Base-by-base conservation (phyloP, 2,329 filamentous ascomycete genomes). In the Cladobotryum protrusum region DNA sequence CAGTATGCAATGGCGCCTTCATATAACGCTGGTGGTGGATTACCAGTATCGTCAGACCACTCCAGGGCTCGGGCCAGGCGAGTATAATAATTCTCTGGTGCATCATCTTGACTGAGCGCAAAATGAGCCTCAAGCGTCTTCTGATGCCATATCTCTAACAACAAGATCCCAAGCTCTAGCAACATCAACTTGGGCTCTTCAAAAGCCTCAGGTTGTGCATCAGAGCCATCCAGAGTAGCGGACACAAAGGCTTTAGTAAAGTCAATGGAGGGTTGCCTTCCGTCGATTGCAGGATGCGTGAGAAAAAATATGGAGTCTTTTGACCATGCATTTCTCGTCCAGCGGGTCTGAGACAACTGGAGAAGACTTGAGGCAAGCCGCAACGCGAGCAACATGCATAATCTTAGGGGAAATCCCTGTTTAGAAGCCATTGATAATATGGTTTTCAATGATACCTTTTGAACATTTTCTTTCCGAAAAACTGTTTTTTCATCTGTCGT, bases 291-390 rank as follows among this genome's bases (percentile, higher is more conserved):
- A 0, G 37, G 44, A 1, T 43, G 44, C 4, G 47, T 19, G 3
- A 48, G 12, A 11, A 50, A 50, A 3, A 20, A 47, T 20, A 50
- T 47, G 2, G 49, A 32, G 1, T 50, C 33, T 18, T 50, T 50
- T 13, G 44, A 43, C 49, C 49, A 50, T 8, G 49, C 29, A 5
- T 43, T 29, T 2, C 49, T 19, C 11, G 34, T 35, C 49, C 49
- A 50, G 1, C 14, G 33, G 33, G 49, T 50, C 5, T 48, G 49
- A 12, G 37, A 47, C 19, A 47, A 39, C 4, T 50, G 49, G 9
- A 50, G 49, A 14, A 50, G 24, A 5, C 44, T 50, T n/a, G 49
- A 50, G 5, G 44, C 49, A 2, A 47, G 37, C 9, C 37, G 47
- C 12, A 45, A 33, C 14, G 49, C 49, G 2, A 50, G 49, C 13